Percentiles rank a stretch among this genome's conserved stretches.
Evolutionary conservation across 208 protist genomes (phyloP).

Genomic region (Novymonas esmeraldas): DNA sequence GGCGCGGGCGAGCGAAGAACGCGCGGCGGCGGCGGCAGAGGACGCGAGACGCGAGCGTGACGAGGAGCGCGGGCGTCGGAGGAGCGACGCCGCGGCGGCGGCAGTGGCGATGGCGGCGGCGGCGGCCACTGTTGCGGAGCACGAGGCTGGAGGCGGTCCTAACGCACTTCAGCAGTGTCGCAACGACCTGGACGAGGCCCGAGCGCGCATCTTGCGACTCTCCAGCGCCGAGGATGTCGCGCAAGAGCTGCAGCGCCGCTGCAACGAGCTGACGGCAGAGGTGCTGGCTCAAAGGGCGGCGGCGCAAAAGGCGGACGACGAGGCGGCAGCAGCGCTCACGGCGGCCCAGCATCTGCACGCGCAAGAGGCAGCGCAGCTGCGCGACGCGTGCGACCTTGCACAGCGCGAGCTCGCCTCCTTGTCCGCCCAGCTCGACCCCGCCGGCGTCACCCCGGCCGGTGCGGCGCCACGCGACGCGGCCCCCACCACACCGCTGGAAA

Average conservation of each 20-base stretch:
- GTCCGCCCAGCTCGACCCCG: not conserved
- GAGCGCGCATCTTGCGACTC: constrained; percentile 21
- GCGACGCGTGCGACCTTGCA: constrained; percentile 15
- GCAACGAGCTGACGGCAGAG: constrained; percentile 15
- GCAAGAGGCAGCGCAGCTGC: constrained; percentile 12
- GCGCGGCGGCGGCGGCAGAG: not conserved
- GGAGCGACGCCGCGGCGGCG: not conserved
- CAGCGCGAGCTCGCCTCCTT: not conserved
- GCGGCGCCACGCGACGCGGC: not conserved
- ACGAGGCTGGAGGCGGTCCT: no score
- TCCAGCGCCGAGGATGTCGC: constrained; percentile 21
- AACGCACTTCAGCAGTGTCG: constrained; percentile 21
- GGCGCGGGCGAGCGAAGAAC: constrained; percentile 12
- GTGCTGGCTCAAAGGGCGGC: constrained; percentile 8
- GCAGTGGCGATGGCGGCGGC: no score
- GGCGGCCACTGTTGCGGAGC: no score
- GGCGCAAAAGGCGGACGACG: constrained; percentile 7
- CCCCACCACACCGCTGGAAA: not conserved
- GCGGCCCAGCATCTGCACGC: constrained; percentile 1
- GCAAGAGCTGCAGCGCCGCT: constrained; percentile 30
- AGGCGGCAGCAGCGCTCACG: not conserved
- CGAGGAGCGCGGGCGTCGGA: not conserved
- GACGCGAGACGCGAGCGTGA: no score
- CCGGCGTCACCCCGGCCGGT: not conserved
- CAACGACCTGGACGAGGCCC: constrained; percentile 22